A percentile compares a stretch with the other conserved stretches of the same genome.
phyloP scores from a whole-genome alignment of 1,139 yeast genomes.

The Geotrichum citri-aurantii region DNA sequence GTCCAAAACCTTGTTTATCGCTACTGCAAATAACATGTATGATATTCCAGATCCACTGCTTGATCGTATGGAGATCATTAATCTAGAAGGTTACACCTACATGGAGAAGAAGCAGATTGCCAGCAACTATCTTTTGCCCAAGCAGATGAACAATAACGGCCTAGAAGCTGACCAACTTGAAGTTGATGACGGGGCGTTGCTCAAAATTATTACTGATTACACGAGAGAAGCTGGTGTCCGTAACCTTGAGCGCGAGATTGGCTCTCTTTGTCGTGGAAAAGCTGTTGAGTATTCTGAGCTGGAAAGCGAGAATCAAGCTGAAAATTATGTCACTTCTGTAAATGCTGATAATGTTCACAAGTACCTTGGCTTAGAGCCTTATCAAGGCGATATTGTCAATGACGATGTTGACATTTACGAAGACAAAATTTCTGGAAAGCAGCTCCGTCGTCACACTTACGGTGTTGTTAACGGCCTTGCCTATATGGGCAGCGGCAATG shows the following conservation, averaged over 20 bases:
- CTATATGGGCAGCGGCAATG: constrained; percentile 83
- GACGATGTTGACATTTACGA: constrained; percentile 34
- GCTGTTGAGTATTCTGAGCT: constrained; percentile 67
- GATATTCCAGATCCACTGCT: constrained; percentile 72
- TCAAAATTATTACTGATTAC: constrained; percentile 61
- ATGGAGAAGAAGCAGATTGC: constrained; percentile 77
- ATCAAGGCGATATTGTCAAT: constrained; percentile 35
- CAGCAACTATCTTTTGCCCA: constrained; percentile 63
- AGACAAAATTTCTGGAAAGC: constrained; percentile 24
- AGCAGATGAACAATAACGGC: constrained; percentile 70
- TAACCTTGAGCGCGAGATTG: constrained; percentile 64
- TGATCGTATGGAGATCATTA: constrained; percentile 83
- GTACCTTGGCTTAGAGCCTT: constrained; percentile 44
- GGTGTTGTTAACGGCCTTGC: constrained; percentile 92
- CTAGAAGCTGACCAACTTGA: constrained; percentile 43
- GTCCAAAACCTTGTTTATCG: constrained; percentile 76
- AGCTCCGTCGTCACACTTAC: constrained; percentile 40
- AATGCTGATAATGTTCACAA: constrained; percentile 37
- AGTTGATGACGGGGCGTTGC: constrained; percentile 44
- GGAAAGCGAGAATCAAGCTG: constrained; percentile 29
- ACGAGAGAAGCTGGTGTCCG: constrained; percentile 89
- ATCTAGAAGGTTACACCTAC: constrained; percentile 74
- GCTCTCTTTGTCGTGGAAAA: constrained; percentile 70
- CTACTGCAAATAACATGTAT: constrained; percentile 83
- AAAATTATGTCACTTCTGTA: constrained; percentile 20